Conservation (phyloP, 2,329 filamentous ascomycete genomes). For the Xenoacremonium recifei region DNA sequence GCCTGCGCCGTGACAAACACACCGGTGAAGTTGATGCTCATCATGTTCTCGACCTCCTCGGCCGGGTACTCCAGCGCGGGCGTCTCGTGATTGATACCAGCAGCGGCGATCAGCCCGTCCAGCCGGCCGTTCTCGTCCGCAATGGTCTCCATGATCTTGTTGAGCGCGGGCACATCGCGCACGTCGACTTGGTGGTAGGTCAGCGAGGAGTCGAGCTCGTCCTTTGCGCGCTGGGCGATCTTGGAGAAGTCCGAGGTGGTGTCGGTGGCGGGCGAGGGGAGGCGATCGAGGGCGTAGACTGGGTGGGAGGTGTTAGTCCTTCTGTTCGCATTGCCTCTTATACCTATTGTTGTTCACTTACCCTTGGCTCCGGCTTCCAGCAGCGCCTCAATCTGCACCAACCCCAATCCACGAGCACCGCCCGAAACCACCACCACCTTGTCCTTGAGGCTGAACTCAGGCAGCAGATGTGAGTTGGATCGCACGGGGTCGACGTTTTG, state of each 20-base stretch:
- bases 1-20: constrained; percentile 84
- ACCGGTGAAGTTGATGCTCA: constrained; percentile 85
- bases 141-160: constrained; percentile 66
- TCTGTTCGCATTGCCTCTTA: background rate
- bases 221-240: constrained; percentile 61
- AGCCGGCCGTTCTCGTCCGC: constrained; percentile 68
- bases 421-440: constrained; percentile 78
- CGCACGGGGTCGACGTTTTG: constrained; percentile 15
- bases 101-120: constrained; percentile 73
- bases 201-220: constrained; percentile 65
- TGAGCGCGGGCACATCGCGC: constrained; percentile 65
- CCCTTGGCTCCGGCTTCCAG: constrained; percentile 75
- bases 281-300: constrained; percentile 67
- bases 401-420: constrained; percentile 72
- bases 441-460: constrained; percentile 73
- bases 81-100: constrained; percentile 78
- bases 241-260: constrained; percentile 58
- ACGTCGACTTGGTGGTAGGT: constrained; percentile 81
- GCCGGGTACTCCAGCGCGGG: constrained; percentile 78
- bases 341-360: constrained; percentile 22
- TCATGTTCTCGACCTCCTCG: constrained; percentile 72
- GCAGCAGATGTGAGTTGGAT: constrained; percentile 46
- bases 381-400: constrained; percentile 76
- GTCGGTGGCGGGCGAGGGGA: constrained; percentile 48
- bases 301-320: constrained; percentile 7